Evolutionary conservation across 2,329 filamentous ascomycete species (phyloP), one percentile per base, ranked within the genome.

Genomic region (Amesomyces nigricolor): DNA sequence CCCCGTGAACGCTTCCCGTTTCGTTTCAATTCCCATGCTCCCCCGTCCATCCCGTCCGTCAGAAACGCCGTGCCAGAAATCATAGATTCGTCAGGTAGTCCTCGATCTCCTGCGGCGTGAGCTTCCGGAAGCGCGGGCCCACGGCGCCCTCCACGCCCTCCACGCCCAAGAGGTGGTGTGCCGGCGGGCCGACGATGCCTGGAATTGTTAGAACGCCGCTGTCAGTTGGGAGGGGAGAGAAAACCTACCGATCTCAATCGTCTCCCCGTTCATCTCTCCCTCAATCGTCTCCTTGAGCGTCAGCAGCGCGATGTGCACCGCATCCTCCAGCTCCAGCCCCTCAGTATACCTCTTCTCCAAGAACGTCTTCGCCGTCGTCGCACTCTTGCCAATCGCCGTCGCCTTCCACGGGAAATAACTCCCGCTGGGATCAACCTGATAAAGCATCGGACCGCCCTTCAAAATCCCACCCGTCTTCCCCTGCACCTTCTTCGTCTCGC

Each of bases 381-480:
- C 94, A 70, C 91, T 95, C 83, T 99, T 99, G 68, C 94, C 94
- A 68, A 99, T 99, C 51, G 94, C 94, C 47, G 94, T 99, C 42
- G 94, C 94, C 80, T 99, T 99, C 94, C 94, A 99, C 4, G 94
- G 94, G 72, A 96, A 99, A 72, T 99, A 99, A 72, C 89, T 95
- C 64, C 94, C 94, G 62, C 90, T 96, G n/a, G 94, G 94, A 71
- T 99, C 94, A 64, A 99, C 94, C 77, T 99, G 92, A 77, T 99
- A 99, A 70, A 99, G 76, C 81, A 95, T 96, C 47, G 94, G 94
- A 5, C 94, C 92, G 50, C 94, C 92, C 78, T 96, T 97, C 65
- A 94, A 79, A 64, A 95, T 94, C 47, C 94, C 94, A 29, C 92
- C 94, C 22, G 94, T 97, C 83, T 97, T 96, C 64, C 87, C 87